A percentile compares a stretch with the other conserved stretches of the same genome.
These are phyloP conservation scores for Dissophora globulifera DNA, from an alignment of 192 early-diverging fungal species.

Conservation along the genomic window DNA sequence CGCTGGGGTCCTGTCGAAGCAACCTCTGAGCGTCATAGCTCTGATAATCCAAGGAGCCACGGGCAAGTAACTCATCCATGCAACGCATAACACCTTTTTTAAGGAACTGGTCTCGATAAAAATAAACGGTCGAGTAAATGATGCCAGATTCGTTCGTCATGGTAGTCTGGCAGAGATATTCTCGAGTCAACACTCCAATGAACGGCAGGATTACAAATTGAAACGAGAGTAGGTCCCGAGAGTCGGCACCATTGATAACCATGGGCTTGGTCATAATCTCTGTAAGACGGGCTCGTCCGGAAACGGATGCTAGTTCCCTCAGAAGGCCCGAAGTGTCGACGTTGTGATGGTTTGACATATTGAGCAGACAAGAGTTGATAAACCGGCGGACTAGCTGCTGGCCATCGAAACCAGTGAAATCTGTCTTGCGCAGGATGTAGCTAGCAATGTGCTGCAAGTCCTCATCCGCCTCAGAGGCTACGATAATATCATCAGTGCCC, in stretches of 20 bases:
- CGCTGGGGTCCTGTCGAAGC: slow-evolving; percentile 8
- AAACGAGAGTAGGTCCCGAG: slow-evolving; percentile 24
- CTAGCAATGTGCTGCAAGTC: slow-evolving; percentile 7
- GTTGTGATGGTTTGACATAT: slow-evolving; percentile 43
- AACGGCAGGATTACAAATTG: slow-evolving; percentile 54
- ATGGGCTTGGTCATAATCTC: slow-evolving; percentile 39
- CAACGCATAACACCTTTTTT: slow-evolving; percentile 34
- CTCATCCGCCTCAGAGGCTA: not conserved
- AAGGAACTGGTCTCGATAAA: slow-evolving; percentile 17
- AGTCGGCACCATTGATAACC: slow-evolving; percentile 28
- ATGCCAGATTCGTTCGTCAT: slow-evolving; percentile 35
- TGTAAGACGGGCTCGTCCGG: slow-evolving; percentile 23
- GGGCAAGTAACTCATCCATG: slow-evolving; percentile 32
- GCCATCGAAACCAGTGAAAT: not conserved
- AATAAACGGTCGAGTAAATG: slow-evolving; percentile 48
- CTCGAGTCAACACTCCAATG: slow-evolving; percentile 52
- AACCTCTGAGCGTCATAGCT: not conserved
- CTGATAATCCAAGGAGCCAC: slow-evolving; percentile 30
- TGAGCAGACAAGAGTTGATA: slow-evolving; percentile 45
- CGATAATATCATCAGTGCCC: slow-evolving; percentile 42
- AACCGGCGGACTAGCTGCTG: slow-evolving; percentile 16
- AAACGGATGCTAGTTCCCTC: not conserved
- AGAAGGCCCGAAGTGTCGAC: slow-evolving; percentile 41
- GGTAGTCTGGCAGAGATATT: slow-evolving; percentile 38
- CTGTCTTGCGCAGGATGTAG: slow-evolving; percentile 1